phyloP scores from a whole-genome alignment of 2,329 filamentous ascomycete genomes.

The Lecanosticta acicola region DNA sequence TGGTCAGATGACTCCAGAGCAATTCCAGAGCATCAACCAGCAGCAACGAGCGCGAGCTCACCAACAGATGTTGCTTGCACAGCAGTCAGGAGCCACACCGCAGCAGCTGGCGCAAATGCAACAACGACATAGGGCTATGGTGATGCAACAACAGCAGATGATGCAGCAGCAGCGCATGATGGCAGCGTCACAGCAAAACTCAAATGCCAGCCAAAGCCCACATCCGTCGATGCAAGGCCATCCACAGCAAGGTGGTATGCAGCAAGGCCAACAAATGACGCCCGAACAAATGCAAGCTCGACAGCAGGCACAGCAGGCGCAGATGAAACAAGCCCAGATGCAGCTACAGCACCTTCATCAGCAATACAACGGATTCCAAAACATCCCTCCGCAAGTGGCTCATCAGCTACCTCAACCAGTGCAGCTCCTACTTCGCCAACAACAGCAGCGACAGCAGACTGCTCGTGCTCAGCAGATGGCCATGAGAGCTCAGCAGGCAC shows the following conservation, averaged over 20 bases:
- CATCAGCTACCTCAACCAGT: slow-evolving; percentile 12
- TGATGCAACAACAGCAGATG: slow-evolving; percentile 26
- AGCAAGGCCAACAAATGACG: slow-evolving; percentile 18
- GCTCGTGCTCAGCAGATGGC: slow-evolving; percentile 20
- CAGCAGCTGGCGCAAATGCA: slow-evolving; percentile 21
- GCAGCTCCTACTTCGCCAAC: slow-evolving; percentile 20
- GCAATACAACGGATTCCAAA: slow-evolving; percentile 17
- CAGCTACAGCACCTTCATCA: slow-evolving; percentile 16
- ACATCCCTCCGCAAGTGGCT: slow-evolving; percentile 20
- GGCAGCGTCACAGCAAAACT: slow-evolving; percentile 19
- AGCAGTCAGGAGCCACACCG: slow-evolving; percentile 19
- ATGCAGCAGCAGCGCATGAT: slow-evolving; percentile 17
- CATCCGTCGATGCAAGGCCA: slow-evolving; percentile 20
- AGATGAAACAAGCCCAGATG: slow-evolving; percentile 19
- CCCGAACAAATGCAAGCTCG: slow-evolving; percentile 14
- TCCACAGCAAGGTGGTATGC: slow-evolving; percentile 18
- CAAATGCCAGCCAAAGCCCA: slow-evolving; percentile 11
- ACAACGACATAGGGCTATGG: slow-evolving; percentile 5
- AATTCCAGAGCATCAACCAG: slow-evolving; percentile 34
- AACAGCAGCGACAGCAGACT: slow-evolving; percentile 21
- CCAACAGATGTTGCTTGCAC: slow-evolving; percentile 19
- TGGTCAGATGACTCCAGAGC: slow-evolving; percentile 26
- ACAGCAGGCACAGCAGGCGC: slow-evolving; percentile 19
- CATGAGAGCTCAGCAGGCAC: slow-evolving; percentile 17
- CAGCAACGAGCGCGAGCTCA: slow-evolving; percentile 21